A percentile compares a stretch with the other conserved stretches of the same genome.
These are phyloP conservation scores for Pyrenochaeta sp. DNA, from an alignment of 2,329 filamentous ascomycete species.

Conservation along the genomic window DNA sequence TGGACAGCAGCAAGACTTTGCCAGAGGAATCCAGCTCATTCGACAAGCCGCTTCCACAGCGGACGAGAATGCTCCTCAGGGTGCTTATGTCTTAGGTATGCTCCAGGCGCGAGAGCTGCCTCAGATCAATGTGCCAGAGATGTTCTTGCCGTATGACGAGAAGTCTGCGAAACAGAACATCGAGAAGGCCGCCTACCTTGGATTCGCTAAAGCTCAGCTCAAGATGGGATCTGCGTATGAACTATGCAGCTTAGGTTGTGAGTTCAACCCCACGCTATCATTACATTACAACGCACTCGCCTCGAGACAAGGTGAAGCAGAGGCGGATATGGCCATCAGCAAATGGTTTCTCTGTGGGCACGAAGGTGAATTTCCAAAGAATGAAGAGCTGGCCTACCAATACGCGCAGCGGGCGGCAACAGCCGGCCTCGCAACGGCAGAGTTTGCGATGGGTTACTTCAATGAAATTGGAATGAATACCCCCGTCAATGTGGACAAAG, in stretches of 20 bases:
- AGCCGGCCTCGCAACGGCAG: constrained; percentile 83
- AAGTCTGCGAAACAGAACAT: constrained; percentile 83
- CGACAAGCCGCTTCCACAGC: constrained; percentile 82
- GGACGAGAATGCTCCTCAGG: constrained; percentile 96
- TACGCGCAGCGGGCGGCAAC: constrained; percentile 89
- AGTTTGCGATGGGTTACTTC: constrained; percentile 98
- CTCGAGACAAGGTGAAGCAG: constrained; percentile 87
- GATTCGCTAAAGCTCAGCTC: constrained; percentile 93
- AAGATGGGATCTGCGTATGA: constrained; percentile 98
- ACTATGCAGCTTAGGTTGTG: constrained; percentile 89
- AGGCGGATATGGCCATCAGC: constrained; percentile 94
- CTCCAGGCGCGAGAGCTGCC: constrained; percentile 88
- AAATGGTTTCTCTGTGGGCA: constrained; percentile 99
- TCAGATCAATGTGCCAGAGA: constrained; percentile 83
- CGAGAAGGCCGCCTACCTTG: constrained; percentile 94
- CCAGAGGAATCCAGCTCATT: constrained; percentile 81
- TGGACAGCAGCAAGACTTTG: constrained; percentile 83
- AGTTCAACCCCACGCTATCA: constrained; percentile 92
- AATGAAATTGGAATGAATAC: constrained; percentile 95
- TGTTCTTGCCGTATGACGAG: constrained; percentile 74
- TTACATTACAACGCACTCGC: constrained; percentile 96
- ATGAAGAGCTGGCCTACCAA: constrained; percentile 89
- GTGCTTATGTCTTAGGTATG: constrained; percentile 95
- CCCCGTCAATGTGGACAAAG: constrained; percentile 81
- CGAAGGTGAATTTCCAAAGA: constrained; percentile 91